These are phyloP conservation scores for Berkeleyomyces rouxiae DNA, from an alignment of 2,329 filamentous ascomycete genomes.

Conservation along the genomic window DNA sequence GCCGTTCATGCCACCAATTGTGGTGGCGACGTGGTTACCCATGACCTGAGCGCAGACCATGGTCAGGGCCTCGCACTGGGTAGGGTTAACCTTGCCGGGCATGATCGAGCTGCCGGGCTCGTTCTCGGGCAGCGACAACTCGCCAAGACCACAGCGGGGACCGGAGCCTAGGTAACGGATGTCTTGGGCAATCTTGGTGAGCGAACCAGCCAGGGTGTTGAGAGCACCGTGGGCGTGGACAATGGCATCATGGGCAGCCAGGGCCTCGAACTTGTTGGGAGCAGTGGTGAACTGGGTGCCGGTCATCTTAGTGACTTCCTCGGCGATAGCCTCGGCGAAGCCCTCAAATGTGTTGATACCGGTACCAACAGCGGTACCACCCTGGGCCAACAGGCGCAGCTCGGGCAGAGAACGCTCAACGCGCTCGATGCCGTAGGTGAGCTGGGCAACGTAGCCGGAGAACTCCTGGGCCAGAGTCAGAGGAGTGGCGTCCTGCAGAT, in stretches of 20 bases:
- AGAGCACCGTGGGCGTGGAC: constrained; percentile 86
- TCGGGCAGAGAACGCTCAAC: constrained; percentile 70
- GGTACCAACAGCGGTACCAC: constrained; percentile 90
- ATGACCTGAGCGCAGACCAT: constrained; percentile 98
- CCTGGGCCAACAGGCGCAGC: constrained; percentile 76
- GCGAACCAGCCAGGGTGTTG: constrained; percentile 78
- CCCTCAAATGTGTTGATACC: constrained; percentile 95
- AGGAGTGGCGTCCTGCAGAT: constrained; percentile 93
- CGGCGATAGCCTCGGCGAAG: constrained; percentile 84
- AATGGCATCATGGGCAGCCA: constrained; percentile 89
- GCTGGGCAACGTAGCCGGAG: constrained; percentile 89
- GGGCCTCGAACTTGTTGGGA: constrained; percentile 96
- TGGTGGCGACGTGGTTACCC: constrained; percentile 87
- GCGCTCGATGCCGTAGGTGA: constrained; percentile 78
- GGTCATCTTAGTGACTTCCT: constrained; percentile 82
- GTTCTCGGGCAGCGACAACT: constrained; percentile 89
- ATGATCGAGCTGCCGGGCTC: constrained; percentile 97
- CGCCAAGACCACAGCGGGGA: constrained; percentile 85
- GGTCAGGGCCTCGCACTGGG: constrained; percentile 91
- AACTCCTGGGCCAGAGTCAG: constrained; percentile 94
- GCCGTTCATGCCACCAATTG: constrained; percentile 89
- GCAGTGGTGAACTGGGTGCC: constrained; percentile 88
- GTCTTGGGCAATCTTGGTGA: constrained; percentile 97
- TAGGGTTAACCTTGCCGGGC: constrained; percentile 99
- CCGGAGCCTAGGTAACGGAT: constrained; percentile 93